Base-by-base conservation (phyloP, 2,329 filamentous ascomycete species). In the Fusarium armeniacum region DNA sequence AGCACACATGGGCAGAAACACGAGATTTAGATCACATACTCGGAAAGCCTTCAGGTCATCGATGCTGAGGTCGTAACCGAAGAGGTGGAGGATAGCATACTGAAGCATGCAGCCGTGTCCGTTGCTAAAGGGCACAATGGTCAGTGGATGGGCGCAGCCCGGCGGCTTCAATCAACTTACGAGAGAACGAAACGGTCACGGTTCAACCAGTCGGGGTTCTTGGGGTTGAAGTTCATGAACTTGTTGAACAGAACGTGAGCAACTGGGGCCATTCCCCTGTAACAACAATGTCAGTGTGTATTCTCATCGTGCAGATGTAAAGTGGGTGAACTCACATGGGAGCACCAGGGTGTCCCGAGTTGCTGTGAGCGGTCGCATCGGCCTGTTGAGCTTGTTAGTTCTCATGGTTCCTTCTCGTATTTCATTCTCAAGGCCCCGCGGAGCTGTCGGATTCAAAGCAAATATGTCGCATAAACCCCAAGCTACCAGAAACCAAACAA, bases 21-120 rank as follows among this genome's bases (percentile, higher is more conserved):
- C 22, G 24, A 52, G 32, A 47, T 35, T 30, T 35, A 15, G 20
- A 38, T n/a, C 40, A 87, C 93, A 82, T 89, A 97, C 94, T 83
- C 96, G 92, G 93, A 99, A 99, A 77, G 86, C 84, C 90, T 98
- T 99, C 76, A 99, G 83, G 84, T 98, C 96, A 78, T 99, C 93
- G 68, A 99, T 86, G 78, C 89, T 88, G 75, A 99, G 77, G 70
- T 84, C 89, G 82, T 97, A 99, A 82, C 96, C 96, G 83, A 94
- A 97, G 60, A 99, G 88, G 87, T 99, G 96, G 78, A 99, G 92
- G 75, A 99, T 89, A 78, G 95, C 92, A 90, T 99, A 99, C 83
- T 98, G 96, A 67, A 99, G 93, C 94, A 99, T 97, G 89, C 96
- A 99, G 77, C 91, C 96, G 85, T 99, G 96, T 76, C 96, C 96